A percentile compares a stretch with the other conserved stretches of the same genome.
phyloP scores from a whole-genome alignment of 1,139 yeast species.

The Candida pseudoviswanathii region DNA sequence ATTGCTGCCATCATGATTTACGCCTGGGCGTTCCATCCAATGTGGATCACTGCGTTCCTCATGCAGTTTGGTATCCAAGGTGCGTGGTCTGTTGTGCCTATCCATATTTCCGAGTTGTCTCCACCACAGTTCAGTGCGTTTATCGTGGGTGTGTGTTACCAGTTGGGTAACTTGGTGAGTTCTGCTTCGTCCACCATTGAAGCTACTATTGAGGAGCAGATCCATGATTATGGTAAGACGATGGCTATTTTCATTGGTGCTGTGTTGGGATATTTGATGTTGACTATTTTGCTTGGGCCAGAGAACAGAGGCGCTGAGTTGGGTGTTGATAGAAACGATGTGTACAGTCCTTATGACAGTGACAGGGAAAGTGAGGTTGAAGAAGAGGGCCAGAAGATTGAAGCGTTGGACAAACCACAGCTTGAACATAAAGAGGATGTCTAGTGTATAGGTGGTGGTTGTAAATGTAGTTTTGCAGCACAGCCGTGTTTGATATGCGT shows the following conservation, averaged over 20 bases:
- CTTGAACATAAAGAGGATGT: constrained; percentile 11
- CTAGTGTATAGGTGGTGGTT: background rate
- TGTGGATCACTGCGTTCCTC: constrained; percentile 75
- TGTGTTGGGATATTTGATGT: constrained; percentile 63
- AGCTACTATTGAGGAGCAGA: constrained; percentile 48
- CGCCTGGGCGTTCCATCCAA: constrained; percentile 68
- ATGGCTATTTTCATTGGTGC: constrained; percentile 86
- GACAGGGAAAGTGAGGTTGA: constrained; percentile 11
- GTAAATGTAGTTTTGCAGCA: background rate
- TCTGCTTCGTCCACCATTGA: constrained; percentile 86
- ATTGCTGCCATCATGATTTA: constrained; percentile 67
- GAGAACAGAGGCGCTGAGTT: constrained; percentile 57
- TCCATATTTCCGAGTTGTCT: constrained; percentile 75
- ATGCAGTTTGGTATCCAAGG: constrained; percentile 84
- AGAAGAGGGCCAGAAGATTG: background rate
- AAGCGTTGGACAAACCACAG: constrained; percentile 11
- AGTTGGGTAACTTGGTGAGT: constrained; percentile 81
- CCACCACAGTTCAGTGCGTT: constrained; percentile 75
- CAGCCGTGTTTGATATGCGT: background rate
- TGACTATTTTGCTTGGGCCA: constrained; percentile 70
- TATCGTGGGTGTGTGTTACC: constrained; percentile 75
- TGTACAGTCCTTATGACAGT: constrained; percentile 10
- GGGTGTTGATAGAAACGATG: constrained; percentile 27
- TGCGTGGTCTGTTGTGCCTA: constrained; percentile 86
- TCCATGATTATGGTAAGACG: constrained; percentile 46